Evolutionary conservation across 169 alveolate genomes (phyloP).

Genomic region (Perkinsus chesapeaki): DNA sequence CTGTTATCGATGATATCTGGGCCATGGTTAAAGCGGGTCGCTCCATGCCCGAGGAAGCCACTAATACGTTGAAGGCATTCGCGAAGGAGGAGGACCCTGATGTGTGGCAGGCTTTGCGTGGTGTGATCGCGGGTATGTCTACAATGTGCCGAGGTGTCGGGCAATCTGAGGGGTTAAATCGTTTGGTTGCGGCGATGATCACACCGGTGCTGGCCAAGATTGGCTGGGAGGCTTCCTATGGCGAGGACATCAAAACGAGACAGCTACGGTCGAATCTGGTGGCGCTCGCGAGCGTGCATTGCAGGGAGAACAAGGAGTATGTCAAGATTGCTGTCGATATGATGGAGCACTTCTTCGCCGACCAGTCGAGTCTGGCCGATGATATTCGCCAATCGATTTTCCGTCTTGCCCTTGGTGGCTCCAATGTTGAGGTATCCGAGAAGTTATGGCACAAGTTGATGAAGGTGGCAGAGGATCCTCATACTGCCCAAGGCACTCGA

Average conservation of each 20-base stretch:
- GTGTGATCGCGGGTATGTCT: background rate
- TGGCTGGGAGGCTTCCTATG: background rate
- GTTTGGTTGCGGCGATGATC: background rate
- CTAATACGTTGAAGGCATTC: background rate
- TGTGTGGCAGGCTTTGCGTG: background rate
- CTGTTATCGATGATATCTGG: background rate
- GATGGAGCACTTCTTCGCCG: background rate
- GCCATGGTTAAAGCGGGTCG: background rate
- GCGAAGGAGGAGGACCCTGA: background rate
- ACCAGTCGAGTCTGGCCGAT: background rate
- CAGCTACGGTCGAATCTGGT: background rate
- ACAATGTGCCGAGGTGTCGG: background rate
- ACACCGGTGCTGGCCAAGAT: background rate
- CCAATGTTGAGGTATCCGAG: background rate
- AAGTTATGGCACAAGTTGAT: background rate
- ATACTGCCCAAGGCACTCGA: background rate
- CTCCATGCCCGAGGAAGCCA: background rate
- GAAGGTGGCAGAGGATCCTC: background rate
- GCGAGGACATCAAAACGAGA: background rate
- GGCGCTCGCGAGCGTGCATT: background rate
- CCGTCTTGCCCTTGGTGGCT: background rate
- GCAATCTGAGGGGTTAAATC: background rate
- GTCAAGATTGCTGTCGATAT: background rate
- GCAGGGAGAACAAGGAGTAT: background rate
- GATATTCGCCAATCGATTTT: background rate